A percentile compares a stretch with the other conserved stretches of the same genome.
phyloP scores from a whole-genome alignment of 495 filamentous ascomycete genomes.

The Xylona heveae region DNA sequence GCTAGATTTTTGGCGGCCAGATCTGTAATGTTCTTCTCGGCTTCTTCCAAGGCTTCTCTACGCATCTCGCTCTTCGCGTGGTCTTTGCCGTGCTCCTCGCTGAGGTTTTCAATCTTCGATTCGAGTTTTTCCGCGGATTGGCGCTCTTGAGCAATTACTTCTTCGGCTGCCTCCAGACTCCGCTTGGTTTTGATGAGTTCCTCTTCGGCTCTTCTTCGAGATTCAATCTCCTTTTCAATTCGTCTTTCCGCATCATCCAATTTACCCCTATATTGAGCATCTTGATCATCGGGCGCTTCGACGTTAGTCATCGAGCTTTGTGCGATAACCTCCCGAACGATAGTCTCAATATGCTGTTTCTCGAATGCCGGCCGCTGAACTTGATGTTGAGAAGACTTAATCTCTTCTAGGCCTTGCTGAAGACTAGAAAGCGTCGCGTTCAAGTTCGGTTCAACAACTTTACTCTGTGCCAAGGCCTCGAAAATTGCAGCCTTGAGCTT shows the following conservation, averaged over 20 bases:
- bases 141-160: constrained; percentile 45
- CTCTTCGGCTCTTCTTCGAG: constrained; percentile 48
- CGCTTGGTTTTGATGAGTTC: constrained; percentile 47
- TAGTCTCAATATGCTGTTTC: constrained; percentile 9
- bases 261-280: constrained; percentile 30
- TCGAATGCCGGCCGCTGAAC: constrained; percentile 14
- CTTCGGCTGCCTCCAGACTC: constrained; percentile 50
- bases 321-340: constrained; percentile 24
- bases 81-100: constrained; percentile 28
- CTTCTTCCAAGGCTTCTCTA: constrained; percentile 36
- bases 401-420: constrained; percentile 32
- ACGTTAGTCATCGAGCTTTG: constrained; percentile 16
- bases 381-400: constrained; percentile 24
- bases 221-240: constrained; percentile 37
- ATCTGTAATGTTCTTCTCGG: constrained; percentile 41
- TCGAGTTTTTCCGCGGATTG: constrained; percentile 47
- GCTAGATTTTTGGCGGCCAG: constrained; percentile 35
- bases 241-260: constrained; percentile 26
- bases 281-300: constrained; percentile 29
- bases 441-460: constrained; percentile 21
- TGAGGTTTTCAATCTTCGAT: constrained; percentile 26
- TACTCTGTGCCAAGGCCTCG: constrained; percentile 49
- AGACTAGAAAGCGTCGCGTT: constrained; percentile 19
- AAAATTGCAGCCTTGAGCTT: constrained; percentile 62
- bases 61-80: constrained; percentile 32